These are phyloP conservation scores for Aspergillus coremiiformis DNA, from an alignment of 495 filamentous ascomycete species.

Conservation along the genomic window DNA sequence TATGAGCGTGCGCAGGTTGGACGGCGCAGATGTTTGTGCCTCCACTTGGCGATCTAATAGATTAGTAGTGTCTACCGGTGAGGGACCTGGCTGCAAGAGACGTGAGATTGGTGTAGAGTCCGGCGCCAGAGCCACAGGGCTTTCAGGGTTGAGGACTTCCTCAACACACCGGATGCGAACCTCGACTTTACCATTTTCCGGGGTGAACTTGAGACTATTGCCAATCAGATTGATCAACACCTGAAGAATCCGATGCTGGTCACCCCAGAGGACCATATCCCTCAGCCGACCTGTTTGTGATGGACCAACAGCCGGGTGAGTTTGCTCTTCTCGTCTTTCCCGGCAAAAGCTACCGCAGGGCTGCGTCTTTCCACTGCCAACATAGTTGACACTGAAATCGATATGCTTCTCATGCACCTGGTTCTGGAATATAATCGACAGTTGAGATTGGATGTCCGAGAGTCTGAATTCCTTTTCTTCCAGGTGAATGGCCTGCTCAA, in stretches of 20 bases:
- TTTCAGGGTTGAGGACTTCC: constrained; percentile 16
- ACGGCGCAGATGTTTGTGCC: constrained; percentile 41
- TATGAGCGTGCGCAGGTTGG: constrained; percentile 47
- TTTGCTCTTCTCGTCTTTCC: constrained; percentile 29
- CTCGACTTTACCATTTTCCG: constrained; percentile 62
- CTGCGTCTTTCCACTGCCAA: constrained; percentile 15
- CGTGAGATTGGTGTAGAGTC: constrained; percentile 1
- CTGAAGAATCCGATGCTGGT: constrained; percentile 80
- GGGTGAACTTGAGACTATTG: constrained; percentile 91
- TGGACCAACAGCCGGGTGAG: constrained; percentile 46
- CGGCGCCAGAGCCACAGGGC: not conserved
- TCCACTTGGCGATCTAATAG: constrained; percentile 7
- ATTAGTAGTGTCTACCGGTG: not conserved
- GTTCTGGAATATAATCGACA: constrained; percentile 80
- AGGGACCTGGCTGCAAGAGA: constrained; percentile 5
- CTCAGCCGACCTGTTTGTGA: constrained; percentile 56
- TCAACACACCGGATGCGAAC: constrained; percentile 62
- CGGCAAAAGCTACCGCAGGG: constrained; percentile 25
- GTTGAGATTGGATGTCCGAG: constrained; percentile 69
- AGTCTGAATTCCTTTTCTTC: constrained; percentile 83
- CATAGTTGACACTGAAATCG: constrained; percentile 60
- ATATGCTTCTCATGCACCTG: constrained; percentile 75
- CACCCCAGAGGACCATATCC: constrained; percentile 79
- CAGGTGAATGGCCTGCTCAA: constrained; percentile 67
- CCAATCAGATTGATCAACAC: constrained; percentile 88